Base-by-base conservation (phyloP, 106 monocot species). In the Apostasia ramifera region DNA sequence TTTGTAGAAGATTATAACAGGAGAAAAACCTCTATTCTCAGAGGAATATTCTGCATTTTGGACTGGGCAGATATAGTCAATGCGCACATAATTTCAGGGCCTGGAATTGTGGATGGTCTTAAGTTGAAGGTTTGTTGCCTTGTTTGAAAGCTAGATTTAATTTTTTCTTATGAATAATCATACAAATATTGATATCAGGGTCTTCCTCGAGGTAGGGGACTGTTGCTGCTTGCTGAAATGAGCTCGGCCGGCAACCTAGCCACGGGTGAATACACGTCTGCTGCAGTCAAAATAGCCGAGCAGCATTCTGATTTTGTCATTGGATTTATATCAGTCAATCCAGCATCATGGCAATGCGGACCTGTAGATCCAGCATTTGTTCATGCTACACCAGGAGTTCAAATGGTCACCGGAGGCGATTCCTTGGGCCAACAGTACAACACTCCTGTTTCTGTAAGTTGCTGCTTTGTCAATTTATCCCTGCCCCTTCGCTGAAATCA, bases 41-140 rank as follows among this genome's bases (percentile, higher is more conserved):
- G 97, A 63, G 97, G 97, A 55, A 83, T 98, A 59, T 98, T 90
- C 50, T 87, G 73, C 63, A 98, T 98, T 66, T 79, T 98, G 76
- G 97, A 98, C 10, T 98, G 97, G 97, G 97, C 97, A 14, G 97
- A 98, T 79, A 93, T 98, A 59, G 71, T 90, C 69, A 98, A 98
- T 80, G 97, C 97, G 5, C 97, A 98, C 73, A 90, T 98, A 53
- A 87, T 98, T 8, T 74, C 97, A 44, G 97, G 97, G 67, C 93
- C 97, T 77, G 97, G 97, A 75, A 98, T 98, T 79, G 90, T 98
- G 47, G 87, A 93, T 81, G 97, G 97, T 66, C 70, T 98, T 49
- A 90, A 93, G 65, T 78, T 90, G 75, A 98, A 98, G 97, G 97
- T 98, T 57, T 53, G 44, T 44, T 5, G 46, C 54, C 37, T 10